Conservation (phyloP, 768 basidiomycete species). For the Macrocybe gigantea region DNA sequence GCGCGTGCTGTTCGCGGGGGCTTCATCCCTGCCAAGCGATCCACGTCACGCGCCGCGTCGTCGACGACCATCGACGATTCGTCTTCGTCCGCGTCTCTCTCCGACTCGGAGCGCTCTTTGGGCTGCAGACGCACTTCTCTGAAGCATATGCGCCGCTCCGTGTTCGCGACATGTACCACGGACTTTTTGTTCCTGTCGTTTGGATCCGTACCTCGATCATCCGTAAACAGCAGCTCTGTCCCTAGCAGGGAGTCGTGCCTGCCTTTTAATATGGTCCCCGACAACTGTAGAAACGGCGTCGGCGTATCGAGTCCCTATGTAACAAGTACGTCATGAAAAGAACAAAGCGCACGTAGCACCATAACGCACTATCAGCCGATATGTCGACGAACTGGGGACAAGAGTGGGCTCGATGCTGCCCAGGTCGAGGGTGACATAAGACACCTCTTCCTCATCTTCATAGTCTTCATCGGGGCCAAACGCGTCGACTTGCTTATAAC, state of each 20-base stretch:
- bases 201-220: slow-evolving; percentile 56
- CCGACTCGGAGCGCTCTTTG: slow-evolving; percentile 19
- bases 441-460: slow-evolving; percentile 51
- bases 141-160: slow-evolving; percentile 68
- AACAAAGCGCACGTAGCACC: not conserved
- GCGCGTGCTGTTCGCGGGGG: slow-evolving; percentile 7
- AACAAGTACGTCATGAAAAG: not conserved
- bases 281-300: slow-evolving; percentile 71
- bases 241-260: slow-evolving; percentile 63
- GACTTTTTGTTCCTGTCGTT: slow-evolving; percentile 43
- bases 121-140: slow-evolving; percentile 58
- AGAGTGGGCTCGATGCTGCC: slow-evolving; percentile 69
- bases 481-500: slow-evolving; percentile 59
- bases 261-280: slow-evolving; percentile 71
- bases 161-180: slow-evolving; percentile 51
- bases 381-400: slow-evolving; percentile 63
- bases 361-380: slow-evolving; percentile 65
- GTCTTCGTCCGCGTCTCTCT: slow-evolving; percentile 6
- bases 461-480: slow-evolving; percentile 70
- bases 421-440: slow-evolving; percentile 72
- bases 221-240: slow-evolving; percentile 71
- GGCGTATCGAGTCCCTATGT: slow-evolving; percentile 70
- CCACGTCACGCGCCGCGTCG: slow-evolving; percentile 8
- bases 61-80: slow-evolving; percentile 3
- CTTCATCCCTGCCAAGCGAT: slow-evolving; percentile 23